Base-by-base conservation (phyloP, 2,329 filamentous ascomycete species). In the Ceratocystis colombiana region DNA sequence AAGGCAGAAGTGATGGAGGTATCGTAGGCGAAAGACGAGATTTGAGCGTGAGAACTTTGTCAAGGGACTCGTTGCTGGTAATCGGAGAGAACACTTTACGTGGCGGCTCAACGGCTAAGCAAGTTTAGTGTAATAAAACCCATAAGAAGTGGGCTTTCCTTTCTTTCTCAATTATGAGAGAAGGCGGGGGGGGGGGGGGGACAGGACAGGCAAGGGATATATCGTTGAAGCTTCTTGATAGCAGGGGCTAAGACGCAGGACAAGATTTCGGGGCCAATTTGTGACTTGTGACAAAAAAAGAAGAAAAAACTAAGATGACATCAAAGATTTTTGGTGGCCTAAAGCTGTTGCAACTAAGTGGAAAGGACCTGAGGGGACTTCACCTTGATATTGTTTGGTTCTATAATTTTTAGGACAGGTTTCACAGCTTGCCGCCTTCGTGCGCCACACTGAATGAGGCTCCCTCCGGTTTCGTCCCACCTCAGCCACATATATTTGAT, bases 71-170 rank as follows among this genome's bases (percentile, higher is more conserved):
- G 55, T 30, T 59, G 25, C 33, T 8, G 55, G 15, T 59, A 59
- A 25, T 30, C 41, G 44, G 62, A 53, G 45, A 50, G 28, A 63
- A 62, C 55, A 66, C 55, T 62, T 46, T 62, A 66, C 64, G 64
- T 65, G 64, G 64, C 64, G 55, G 64, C 55, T 65, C 45, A 46
- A 53, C 20, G 48, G 20, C 45, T 41, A 37, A n/a, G 25, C 22
- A 48, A 46, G 33, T 55, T 62, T 45, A 62, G 20, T 25, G 55
- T 65, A 45, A 46, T 41, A 33, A 61, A 37, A 41, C 37, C 20
- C 57, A 62, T 62, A 44, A 63, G 22, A 44, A 44, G 30, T 57
- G 61, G 66, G 57, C n/a, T 65, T 30, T 17, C 22, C 55, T 45
- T 37, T 37, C 37, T 50, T 63, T 20, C 12, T 25, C 22, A 8